Percentiles rank a stretch among this genome's conserved stretches.
phyloP scores from a whole-genome alignment of 257 asterid species.

The Gynochthodes officinalis region DNA sequence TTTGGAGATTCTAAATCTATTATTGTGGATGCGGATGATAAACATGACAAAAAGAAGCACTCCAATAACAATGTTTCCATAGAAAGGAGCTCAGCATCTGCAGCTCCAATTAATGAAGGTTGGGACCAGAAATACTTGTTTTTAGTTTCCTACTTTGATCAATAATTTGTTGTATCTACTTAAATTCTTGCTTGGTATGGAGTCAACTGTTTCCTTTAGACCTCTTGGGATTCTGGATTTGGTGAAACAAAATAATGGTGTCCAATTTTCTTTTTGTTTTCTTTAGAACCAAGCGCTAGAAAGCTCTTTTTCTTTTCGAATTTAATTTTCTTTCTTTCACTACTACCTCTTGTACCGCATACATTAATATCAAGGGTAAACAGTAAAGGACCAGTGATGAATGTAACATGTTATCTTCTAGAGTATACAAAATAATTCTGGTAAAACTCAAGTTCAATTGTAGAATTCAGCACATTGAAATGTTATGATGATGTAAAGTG shows the following conservation, averaged over 20 bases:
- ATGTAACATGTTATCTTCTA: background rate
- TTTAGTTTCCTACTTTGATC: background rate
- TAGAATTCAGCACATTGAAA: too few relatives aligned
- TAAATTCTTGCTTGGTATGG: background rate
- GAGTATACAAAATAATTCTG: too few relatives aligned
- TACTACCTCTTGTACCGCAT: too few relatives aligned
- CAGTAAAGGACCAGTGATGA: background rate
- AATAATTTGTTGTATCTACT: background rate
- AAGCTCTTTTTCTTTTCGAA: background rate
- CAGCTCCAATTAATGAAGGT: constrained; percentile 44
- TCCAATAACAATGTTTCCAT: constrained; percentile 20
- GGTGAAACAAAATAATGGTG: background rate
- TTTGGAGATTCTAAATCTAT: constrained; percentile 62
- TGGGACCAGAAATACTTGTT: background rate
- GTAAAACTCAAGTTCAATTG: too few relatives aligned
- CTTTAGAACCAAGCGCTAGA: background rate
- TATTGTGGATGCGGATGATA: constrained; percentile 37
- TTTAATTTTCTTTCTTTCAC: background rate
- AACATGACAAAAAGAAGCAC: constrained; percentile 34
- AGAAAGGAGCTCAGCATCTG: constrained; percentile 28
- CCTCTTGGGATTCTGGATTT: too few relatives aligned
- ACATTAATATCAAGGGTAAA: background rate
- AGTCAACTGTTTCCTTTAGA: background rate
- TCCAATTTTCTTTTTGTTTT: background rate
- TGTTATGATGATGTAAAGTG: too few relatives aligned